Evolutionary conservation across 345 rosid species (phyloP), one percentile per base, ranked within the genome.

Genomic region (Leavenworthia alabamica): DNA sequence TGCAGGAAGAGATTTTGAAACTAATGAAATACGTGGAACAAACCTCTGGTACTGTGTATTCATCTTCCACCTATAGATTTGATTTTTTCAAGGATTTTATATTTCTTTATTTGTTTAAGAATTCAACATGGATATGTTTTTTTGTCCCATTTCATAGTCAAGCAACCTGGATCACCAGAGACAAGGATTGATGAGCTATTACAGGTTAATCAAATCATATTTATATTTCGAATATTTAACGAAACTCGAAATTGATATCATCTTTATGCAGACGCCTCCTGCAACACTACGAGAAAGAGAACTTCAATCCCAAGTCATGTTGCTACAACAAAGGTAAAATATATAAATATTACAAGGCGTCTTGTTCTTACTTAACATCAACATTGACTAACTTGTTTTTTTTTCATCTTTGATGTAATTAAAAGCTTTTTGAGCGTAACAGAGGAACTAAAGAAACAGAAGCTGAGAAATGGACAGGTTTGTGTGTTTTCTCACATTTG

Each of bases 1-100:
- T 70, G 67, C 97, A 93, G 97, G 99, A 93, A 33, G 99, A 93
- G 81, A 80, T 93, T 67, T 52, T 89, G 67, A 83, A 83, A 78
- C 72, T 89, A 79, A 82, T 93, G 58, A 93, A 83, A 68, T 68
- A 66, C 67, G 66, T 83, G 78, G 99, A 89, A 82, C 91, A 82
- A 81, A 65, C 64, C 50, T 83, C 85, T 66, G 97, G 99, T 93
- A 87, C 60, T 49, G 41, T 68, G 54, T n/a, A 44, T 20, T 42
- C 45, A 33, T n/a, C n/a, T 8, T 42, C 39, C 48, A 22, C 56
- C 45, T 45, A 4, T n/a, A 12, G n/a, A n/a, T n/a, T n/a, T n/a
- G n/a, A n/a, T n/a, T n/a, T n/a, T n/a, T n/a, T n/a, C n/a, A n/a
- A n/a, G n/a, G n/a, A 29, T 47, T 36, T 19, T 71, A 33, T 11